These are phyloP conservation scores for Ustilago crameri DNA, from an alignment of 1,284 basidiomycete genomes.

Conservation along the genomic window DNA sequence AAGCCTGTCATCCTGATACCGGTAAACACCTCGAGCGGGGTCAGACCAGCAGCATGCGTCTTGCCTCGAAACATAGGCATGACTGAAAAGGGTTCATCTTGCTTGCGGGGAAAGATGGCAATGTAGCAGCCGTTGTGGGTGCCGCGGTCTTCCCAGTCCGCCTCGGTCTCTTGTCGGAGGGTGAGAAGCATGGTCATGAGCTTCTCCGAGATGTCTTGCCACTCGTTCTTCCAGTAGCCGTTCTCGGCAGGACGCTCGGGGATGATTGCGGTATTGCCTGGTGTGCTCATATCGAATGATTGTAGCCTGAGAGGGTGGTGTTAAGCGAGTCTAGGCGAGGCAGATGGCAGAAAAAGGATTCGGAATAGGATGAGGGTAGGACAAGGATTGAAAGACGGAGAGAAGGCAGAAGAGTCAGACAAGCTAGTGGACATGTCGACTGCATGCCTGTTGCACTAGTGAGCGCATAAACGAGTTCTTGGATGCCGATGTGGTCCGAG, in stretches of 20 bases:
- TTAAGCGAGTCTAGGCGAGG: too few relatives aligned
- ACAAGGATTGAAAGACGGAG: too few relatives aligned
- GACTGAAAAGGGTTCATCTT: conserved; percentile 32
- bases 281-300: conserved; percentile 22
- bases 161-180: conserved; percentile 36
- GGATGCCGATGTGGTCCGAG: too few relatives aligned
- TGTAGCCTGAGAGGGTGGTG: too few relatives aligned
- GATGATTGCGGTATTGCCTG: conserved; percentile 34
- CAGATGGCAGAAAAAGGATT: too few relatives aligned
- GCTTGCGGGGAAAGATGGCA: conserved; percentile 29
- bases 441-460: too few relatives aligned
- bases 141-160: conserved; percentile 36
- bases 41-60: conserved; percentile 26
- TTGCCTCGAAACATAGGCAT: conserved; percentile 52
- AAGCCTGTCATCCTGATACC: conserved; percentile 51
- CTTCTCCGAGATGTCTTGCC: conserved; percentile 26
- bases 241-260: conserved; percentile 46
- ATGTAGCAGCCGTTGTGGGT: conserved; percentile 24
- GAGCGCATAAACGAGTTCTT: too few relatives aligned
- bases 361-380: too few relatives aligned
- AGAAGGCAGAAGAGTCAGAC: too few relatives aligned
- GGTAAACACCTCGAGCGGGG: conserved; percentile 50
- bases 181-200: conserved; percentile 40
- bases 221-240: conserved; percentile 42
- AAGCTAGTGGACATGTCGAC: too few relatives aligned